These are phyloP conservation scores for Meripilus lineatus DNA, from an alignment of 1,284 basidiomycete species.

Conservation along the genomic window DNA sequence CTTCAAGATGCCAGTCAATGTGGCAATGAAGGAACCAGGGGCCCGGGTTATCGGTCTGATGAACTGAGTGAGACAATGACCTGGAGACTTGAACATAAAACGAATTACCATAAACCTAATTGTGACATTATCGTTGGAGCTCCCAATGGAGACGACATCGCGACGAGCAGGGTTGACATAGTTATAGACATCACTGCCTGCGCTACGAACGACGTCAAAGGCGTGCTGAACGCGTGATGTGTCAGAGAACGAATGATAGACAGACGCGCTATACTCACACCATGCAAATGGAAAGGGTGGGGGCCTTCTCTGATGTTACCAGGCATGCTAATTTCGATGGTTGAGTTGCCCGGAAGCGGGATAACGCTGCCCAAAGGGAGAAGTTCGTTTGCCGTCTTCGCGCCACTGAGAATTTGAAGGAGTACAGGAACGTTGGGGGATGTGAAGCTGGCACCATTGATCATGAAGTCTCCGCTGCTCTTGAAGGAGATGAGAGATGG, in stretches of 20 bases:
- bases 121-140: conserved; percentile 19
- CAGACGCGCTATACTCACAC: conserved; percentile 18
- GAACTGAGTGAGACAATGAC: background rate
- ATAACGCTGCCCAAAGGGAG: conserved; percentile 28
- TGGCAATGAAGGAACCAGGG: conserved; percentile 31
- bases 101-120: conserved; percentile 20
- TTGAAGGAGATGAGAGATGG: conserved; percentile 4
- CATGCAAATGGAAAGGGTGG: conserved; percentile 37
- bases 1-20: conserved; percentile 27
- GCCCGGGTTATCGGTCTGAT: conserved; percentile 23
- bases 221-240: background rate
- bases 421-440: conserved; percentile 28
- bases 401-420: conserved; percentile 31
- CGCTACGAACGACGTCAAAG: conserved; percentile 14
- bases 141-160: conserved; percentile 21
- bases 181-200: conserved; percentile 25
- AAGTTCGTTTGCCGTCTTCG: conserved; percentile 19
- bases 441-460: conserved; percentile 22
- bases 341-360: conserved; percentile 21
- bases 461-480: conserved; percentile 10
- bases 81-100: background rate
- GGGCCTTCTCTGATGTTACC: conserved; percentile 23
- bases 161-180: conserved; percentile 31
- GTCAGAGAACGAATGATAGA: background rate
- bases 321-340: conserved; percentile 30